These are phyloP conservation scores for Arctostaphylos glauca DNA, from an alignment of 148 eudicot genomes.

Conservation along the genomic window DNA sequence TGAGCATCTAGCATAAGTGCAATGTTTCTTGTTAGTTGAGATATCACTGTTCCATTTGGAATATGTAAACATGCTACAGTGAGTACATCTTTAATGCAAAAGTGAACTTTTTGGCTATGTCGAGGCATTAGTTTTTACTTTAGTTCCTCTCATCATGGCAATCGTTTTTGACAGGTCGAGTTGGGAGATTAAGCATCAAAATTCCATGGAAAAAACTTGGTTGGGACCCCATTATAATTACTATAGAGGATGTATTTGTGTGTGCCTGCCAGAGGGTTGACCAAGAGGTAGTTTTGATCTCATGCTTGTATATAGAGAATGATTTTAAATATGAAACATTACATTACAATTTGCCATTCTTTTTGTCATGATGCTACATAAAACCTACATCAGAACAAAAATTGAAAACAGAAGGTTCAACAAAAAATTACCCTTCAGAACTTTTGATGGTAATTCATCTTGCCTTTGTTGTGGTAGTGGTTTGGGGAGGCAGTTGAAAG, in stretches of 20 bases:
- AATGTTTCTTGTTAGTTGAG: not conserved
- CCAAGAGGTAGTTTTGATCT: conserved; percentile 61
- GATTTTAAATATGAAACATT: not conserved
- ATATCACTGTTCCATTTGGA: not conserved
- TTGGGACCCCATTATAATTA: conserved; percentile 92
- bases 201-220: conserved; percentile 99
- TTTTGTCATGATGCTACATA: not conserved
- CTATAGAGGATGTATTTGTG: conserved; percentile 76
- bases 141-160: not conserved
- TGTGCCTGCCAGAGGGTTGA: conserved; percentile 78
- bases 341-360: conserved; percentile 2
- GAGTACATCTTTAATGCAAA: not conserved
- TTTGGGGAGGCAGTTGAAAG: conserved; percentile 69
- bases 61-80: not conserved
- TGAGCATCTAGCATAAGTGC: not conserved
- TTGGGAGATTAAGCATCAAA: conserved; percentile 89
- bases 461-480: conserved; percentile 52
- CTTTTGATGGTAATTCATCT: not conserved
- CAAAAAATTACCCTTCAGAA: not conserved
- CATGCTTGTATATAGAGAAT: conserved; percentile 2
- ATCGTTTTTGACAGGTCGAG: conserved; percentile 52
- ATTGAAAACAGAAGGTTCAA: not conserved
- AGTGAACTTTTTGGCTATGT: not conserved
- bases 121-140: not conserved
- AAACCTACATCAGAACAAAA: not conserved